A percentile compares a stretch with the other conserved stretches of the same genome.
These are phyloP conservation scores for Xylaria telfairii DNA, from an alignment of 495 filamentous ascomycete genomes.

Conservation along the genomic window DNA sequence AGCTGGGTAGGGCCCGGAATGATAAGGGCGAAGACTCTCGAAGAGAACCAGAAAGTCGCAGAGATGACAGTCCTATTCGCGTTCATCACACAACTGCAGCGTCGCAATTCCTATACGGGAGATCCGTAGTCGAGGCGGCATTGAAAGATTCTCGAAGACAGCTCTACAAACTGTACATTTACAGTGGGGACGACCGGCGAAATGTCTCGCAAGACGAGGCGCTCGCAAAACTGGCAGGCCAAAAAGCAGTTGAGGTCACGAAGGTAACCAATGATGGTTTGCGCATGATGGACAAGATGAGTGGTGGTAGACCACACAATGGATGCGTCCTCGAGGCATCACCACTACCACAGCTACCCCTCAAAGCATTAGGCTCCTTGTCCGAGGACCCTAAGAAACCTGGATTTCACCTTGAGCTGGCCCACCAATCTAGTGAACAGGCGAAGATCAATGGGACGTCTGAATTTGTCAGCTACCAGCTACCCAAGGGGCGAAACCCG, in stretches of 20 bases:
- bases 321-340: conserved; percentile 89
- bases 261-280: conserved; percentile 59
- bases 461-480: conserved; percentile 46
- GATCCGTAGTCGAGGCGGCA: conserved; percentile 80
- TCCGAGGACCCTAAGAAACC: conserved; percentile 42
- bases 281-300: conserved; percentile 81
- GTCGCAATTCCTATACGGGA: conserved; percentile 90
- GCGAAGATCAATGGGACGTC: conserved; percentile 69
- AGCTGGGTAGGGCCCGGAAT: no score
- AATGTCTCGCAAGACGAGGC: conserved; percentile 44
- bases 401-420: conserved; percentile 64
- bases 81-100: conserved; percentile 84
- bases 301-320: conserved; percentile 84
- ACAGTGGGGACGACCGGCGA: conserved; percentile 59
- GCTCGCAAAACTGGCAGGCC: conserved; percentile 65
- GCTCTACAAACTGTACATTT: conserved; percentile 85
- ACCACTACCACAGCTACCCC: conserved; percentile 75
- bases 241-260: conserved; percentile 59
- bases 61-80: conserved; percentile 52
- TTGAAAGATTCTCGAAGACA: conserved; percentile 70
- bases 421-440: conserved; percentile 76
- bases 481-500: conserved; percentile 63
- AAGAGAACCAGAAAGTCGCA: background rate
- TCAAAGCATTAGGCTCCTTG: conserved; percentile 62
- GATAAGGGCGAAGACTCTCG: background rate